phyloP scores from a whole-genome alignment of 768 basidiomycete species.

The Lepiota venenata region DNA sequence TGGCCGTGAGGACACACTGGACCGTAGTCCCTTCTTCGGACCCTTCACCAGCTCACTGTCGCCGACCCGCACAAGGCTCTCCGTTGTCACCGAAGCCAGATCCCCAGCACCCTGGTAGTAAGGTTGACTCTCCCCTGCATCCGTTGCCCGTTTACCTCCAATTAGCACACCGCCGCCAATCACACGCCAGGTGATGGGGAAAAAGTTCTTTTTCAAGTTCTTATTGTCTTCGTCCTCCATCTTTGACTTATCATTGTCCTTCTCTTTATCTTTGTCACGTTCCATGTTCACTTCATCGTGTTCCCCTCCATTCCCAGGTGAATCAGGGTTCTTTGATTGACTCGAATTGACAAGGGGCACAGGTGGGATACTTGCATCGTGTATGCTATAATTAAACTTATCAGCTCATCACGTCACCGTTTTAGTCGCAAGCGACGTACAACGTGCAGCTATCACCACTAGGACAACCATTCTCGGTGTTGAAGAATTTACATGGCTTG shows the following conservation, averaged over 20 bases:
- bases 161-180: conserved; percentile 78
- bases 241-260: conserved; percentile 12
- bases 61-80: neutral
- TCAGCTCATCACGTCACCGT: neutral
- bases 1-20: neutral
- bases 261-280: neutral
- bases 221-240: conserved; percentile 30
- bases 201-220: conserved; percentile 43
- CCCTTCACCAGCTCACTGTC: neutral
- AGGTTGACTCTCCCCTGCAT: neutral
- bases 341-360: conserved; percentile 12
- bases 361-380: conserved; percentile 27
- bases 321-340: neutral
- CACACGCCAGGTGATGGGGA: conserved; percentile 72
- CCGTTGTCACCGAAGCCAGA: neutral
- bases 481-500: conserved; percentile 59
- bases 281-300: neutral
- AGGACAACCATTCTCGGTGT: conserved; percentile 42
- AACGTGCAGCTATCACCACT: conserved; percentile 57
- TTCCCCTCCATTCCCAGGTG: neutral
- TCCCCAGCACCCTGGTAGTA: neutral
- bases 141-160: conserved; percentile 27
- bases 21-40: neutral
- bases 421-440: conserved; percentile 30
- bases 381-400: conserved; percentile 34